A percentile compares a stretch with the other conserved stretches of the same genome.
Evolutionary conservation across 1,139 yeast genomes (phyloP).

Genomic region (Meyerozyma carpophila): DNA sequence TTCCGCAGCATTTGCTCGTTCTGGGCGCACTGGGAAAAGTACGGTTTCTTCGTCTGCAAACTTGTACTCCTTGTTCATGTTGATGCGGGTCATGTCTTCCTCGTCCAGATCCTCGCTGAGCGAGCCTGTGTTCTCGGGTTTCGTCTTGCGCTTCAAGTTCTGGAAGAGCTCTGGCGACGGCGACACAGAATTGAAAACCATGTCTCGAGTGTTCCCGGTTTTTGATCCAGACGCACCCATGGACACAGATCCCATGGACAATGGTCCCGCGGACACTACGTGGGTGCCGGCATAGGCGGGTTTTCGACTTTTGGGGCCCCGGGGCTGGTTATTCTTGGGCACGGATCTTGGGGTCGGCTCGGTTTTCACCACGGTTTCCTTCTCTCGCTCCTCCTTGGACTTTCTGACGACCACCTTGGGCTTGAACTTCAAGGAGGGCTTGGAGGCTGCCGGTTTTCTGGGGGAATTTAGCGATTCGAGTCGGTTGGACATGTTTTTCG

Average conservation of each 20-base stretch:
- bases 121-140: conserved; percentile 11
- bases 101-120: conserved; percentile 31
- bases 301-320: conserved; percentile 23
- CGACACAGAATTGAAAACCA: conserved; percentile 21
- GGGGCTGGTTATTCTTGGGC: conserved; percentile 5
- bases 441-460: conserved; percentile 28
- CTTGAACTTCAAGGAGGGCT: conserved; percentile 59
- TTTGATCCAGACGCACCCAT: conserved; percentile 29
- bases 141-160: conserved; percentile 25
- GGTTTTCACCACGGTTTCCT: conserved; percentile 56
- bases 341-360: conserved; percentile 10
- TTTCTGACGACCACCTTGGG: conserved; percentile 83
- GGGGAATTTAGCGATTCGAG: conserved; percentile 37
- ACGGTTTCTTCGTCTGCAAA: conserved; percentile 44
- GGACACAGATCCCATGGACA: conserved; percentile 60
- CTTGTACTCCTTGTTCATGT: conserved; percentile 56
- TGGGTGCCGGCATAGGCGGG: conserved; percentile 55
- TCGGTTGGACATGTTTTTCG: conserved; percentile 33
- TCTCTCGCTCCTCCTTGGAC: conserved; percentile 76
- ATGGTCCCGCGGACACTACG: conserved; percentile 65
- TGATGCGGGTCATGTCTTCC: conserved; percentile 42
- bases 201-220: conserved; percentile 24
- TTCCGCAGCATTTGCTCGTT: conserved; percentile 14
- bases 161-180: conserved; percentile 38
- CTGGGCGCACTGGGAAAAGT: conserved; percentile 42